These are phyloP conservation scores for Phoma sp. DNA, from an alignment of 2,329 filamentous ascomycete species.

Conservation along the genomic window DNA sequence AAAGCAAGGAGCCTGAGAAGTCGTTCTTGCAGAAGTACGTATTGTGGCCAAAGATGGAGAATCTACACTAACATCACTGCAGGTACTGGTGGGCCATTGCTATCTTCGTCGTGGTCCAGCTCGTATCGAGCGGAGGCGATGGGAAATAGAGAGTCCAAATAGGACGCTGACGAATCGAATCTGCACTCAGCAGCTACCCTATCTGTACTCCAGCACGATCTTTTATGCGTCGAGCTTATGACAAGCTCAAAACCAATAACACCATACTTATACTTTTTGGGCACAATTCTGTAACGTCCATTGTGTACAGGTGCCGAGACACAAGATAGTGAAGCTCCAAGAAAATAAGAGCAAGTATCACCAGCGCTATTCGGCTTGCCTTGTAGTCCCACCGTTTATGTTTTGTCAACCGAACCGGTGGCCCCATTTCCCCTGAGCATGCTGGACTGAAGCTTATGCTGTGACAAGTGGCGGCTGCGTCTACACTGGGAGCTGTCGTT, in stretches of 20 bases:
- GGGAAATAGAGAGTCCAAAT: constrained; percentile 10
- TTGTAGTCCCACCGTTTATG: not conserved
- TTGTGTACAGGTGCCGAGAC: not conserved
- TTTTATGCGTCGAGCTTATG: not conserved
- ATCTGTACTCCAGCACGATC: not conserved
- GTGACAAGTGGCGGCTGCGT: no score
- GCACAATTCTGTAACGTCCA: not conserved
- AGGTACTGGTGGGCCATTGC: constrained; percentile 62
- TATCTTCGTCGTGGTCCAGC: constrained; percentile 56
- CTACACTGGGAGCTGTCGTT: no score
- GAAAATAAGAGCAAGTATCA: not conserved
- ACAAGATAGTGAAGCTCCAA: not conserved
- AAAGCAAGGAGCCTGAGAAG: constrained; percentile 56
- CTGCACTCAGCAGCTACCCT: not conserved
- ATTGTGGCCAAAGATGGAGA: not conserved
- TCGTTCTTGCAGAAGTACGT: constrained; percentile 60
- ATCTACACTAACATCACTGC: constrained; percentile 20
- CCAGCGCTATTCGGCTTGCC: not conserved
- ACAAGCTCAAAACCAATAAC: not conserved
- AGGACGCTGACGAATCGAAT: not conserved
- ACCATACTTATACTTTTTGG: not conserved
- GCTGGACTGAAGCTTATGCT: no score
- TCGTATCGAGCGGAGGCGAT: constrained; percentile 53
- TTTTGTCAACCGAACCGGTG: no score
- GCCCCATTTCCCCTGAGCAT: no score